Evolutionary conservation across 169 alveolate genomes (phyloP).

Genomic region (Plasmodium vivax): DNA sequence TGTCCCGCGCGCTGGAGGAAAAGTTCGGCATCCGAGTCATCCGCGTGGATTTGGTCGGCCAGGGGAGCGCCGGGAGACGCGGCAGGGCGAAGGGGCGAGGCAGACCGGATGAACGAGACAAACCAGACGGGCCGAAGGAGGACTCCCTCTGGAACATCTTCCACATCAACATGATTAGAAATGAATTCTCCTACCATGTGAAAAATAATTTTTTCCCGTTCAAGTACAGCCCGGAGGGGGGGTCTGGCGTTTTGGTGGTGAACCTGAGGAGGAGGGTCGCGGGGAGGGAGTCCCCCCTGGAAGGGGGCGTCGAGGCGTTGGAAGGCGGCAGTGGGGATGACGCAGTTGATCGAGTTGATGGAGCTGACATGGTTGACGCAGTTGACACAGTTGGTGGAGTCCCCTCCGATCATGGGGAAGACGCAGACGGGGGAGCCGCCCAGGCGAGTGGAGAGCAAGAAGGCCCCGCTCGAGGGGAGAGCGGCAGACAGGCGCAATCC

Average conservation of each 20-base stretch:
- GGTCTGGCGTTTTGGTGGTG: not conserved
- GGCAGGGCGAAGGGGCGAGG: too few species aligned
- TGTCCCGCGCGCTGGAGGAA: not conserved
- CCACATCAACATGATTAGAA: constrained; percentile 51
- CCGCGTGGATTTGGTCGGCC: constrained; percentile 21
- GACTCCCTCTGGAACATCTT: constrained; percentile 8
- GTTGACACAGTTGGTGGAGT: not conserved
- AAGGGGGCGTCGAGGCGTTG: not conserved
- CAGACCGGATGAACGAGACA: not conserved
- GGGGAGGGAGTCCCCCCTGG: not conserved
- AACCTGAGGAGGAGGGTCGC: not conserved
- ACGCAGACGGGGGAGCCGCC: not conserved
- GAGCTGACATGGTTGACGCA: too few species aligned
- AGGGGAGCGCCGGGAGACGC: not conserved
- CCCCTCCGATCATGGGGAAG: not conserved
- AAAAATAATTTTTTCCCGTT: constrained; percentile 64
- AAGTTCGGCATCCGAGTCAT: not conserved
- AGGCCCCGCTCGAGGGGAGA: not conserved
- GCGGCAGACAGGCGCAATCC: not conserved
- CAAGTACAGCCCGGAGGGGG: not conserved
- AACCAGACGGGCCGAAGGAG: not conserved
- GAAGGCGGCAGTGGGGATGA: not conserved
- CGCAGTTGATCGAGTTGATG: too few species aligned
- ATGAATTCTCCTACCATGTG: constrained; percentile 42
- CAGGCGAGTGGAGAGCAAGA: not conserved